Evolutionary conservation across 192 early-diverging fungal species (phyloP), one percentile per base, ranked within the genome.

Genomic region (Geosiphon pyriformis): DNA sequence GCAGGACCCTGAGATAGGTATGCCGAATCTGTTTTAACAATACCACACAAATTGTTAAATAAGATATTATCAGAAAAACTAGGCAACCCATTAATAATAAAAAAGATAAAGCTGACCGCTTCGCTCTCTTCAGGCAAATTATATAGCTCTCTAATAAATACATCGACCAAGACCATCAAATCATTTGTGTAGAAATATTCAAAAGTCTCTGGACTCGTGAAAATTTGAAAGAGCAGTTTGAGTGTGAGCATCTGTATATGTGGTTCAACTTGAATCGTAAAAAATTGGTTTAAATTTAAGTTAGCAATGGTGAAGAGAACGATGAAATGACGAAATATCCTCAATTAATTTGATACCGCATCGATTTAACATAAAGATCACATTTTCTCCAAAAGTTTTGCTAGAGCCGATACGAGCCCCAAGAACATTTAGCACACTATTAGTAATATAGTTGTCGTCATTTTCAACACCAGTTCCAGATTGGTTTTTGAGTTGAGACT

Each of bases 171-270:
- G 4, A 95, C 90, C 46, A 80, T 81, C 51, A 95, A 78, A 71
- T 97, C 95, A 65, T 97, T 97, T 15, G 95, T 93, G 70, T 95
- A 97, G 70, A 95, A 88, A 42, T 91, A 87, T n/a, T 83, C 79
- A 25, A 69, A 69, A 1, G 90, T 83, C 31, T 70, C 71, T 2
- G 83, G 77, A 0, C 78, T 79, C 29, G 81, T 85, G 46, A 97
- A 83, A 51, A 96, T 76, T 32, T 79, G 71, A 47, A 84, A 80
- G 33, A 97, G 71, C 59, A 93, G 84, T 54, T 89, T 83, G 31
- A 93, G 74, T 48, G 92, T 84, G 20, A 80, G 60, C 49, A 83
- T 66, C 49, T 85, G 80, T 0, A 84, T 65, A 30, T 74, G 70
- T 0, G 75, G 57, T 34, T 87, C 86, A 56, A 76, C 86, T 84